Conservation (phyloP, 148 eudicot genomes). For the Rhododendron henanense region DNA sequence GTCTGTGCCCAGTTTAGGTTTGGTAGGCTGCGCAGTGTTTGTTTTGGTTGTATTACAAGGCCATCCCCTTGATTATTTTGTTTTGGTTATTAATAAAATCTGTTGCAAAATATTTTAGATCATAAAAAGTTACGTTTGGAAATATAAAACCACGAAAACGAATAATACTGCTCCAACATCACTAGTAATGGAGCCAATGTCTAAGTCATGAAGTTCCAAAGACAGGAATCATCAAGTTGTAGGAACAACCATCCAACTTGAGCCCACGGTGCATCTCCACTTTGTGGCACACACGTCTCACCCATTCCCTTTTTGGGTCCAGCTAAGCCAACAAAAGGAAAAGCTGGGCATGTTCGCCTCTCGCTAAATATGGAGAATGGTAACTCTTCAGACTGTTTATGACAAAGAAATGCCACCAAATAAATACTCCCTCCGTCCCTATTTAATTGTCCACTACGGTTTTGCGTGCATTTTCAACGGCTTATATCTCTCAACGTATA, state of each 20-base stretch:
- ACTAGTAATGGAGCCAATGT: neutral
- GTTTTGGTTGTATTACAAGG: too few species aligned
- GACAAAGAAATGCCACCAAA: neutral
- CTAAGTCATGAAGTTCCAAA: neutral
- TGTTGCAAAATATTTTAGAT: neutral
- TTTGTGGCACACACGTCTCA: neutral
- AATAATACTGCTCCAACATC: neutral
- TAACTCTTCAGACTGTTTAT: neutral
- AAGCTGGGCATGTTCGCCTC: neutral
- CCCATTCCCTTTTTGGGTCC: neutral
- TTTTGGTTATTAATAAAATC: too few species aligned
- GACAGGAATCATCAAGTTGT: neutral
- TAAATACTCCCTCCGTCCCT: neutral
- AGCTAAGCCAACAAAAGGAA: neutral
- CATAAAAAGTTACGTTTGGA: neutral
- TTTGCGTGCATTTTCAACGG: too few species aligned
- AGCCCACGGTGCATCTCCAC: neutral
- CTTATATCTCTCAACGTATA: too few species aligned
- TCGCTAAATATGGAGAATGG: neutral
- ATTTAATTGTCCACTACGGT: too few species aligned
- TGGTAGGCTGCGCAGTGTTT: too few species aligned
- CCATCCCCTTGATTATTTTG: too few species aligned
- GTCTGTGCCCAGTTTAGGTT: too few species aligned
- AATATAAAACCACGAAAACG: neutral
- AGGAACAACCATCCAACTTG: neutral